Conservation (phyloP, 495 filamentous ascomycete species). For the Aspergillus biplanus region DNA sequence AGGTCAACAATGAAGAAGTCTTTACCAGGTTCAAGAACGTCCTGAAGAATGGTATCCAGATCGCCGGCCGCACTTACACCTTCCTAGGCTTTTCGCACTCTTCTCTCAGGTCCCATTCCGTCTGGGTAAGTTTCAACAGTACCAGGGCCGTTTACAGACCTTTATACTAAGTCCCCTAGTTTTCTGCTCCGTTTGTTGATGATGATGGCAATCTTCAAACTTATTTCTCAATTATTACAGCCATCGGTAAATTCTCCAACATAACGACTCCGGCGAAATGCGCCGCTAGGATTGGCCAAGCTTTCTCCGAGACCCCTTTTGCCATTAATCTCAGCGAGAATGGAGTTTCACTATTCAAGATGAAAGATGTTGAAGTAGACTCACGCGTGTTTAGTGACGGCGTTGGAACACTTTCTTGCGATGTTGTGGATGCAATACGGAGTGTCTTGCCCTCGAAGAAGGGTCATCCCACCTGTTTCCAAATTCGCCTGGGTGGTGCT, state of each 20-base stretch:
- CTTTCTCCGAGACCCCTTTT: conserved; percentile 73
- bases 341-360: conserved; percentile 21
- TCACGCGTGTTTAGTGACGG: conserved; percentile 76
- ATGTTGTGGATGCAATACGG: conserved; percentile 49
- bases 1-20: conserved; percentile 55
- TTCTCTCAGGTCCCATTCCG: conserved; percentile 67
- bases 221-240: conserved; percentile 57
- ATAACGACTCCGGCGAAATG: conserved; percentile 73
- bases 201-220: conserved; percentile 39
- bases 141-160: background rate
- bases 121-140: conserved; percentile 43
- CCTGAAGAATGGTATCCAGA: conserved; percentile 56
- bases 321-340: conserved; percentile 40
- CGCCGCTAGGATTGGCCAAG: conserved; percentile 81
- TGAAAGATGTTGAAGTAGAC: conserved; percentile 45
- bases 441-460: conserved; percentile 27
- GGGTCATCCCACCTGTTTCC: conserved; percentile 54
- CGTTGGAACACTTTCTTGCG: conserved; percentile 68
- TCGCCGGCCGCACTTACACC: conserved; percentile 64
- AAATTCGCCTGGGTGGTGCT: conserved; percentile 64
- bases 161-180: conserved; percentile 30
- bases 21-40: conserved; percentile 60
- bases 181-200: conserved; percentile 68
- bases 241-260: conserved; percentile 65
- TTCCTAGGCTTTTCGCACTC: conserved; percentile 87